phyloP scores from a whole-genome alignment of 106 monocot genomes.

The Agapanthus africanus region DNA sequence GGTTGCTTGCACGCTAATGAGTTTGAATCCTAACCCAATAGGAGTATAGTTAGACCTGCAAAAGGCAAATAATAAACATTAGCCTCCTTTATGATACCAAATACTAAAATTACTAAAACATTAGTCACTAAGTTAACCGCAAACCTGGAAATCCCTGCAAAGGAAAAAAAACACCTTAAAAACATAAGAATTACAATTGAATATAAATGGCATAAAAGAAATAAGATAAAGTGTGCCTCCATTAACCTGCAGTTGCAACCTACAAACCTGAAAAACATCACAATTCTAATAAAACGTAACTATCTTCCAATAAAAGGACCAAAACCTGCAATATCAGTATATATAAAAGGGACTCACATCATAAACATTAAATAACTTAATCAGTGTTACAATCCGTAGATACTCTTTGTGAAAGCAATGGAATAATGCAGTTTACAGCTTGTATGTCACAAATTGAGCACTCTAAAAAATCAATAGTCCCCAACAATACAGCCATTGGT shows the following conservation, averaged over 20 bases:
- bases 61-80: background rate
- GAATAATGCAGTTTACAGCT: background rate
- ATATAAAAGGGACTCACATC: background rate
- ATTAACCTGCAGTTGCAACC: background rate
- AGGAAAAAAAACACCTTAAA: background rate
- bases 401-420: background rate
- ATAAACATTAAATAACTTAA: background rate
- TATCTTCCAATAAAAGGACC: background rate
- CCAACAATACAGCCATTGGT: too few relatives aligned
- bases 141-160: constrained; percentile 2
- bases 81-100: background rate
- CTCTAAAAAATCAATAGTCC: background rate
- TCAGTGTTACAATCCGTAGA: background rate
- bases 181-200: background rate
- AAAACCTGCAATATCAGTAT: background rate
- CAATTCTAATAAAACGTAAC: background rate
- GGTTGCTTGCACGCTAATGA: background rate
- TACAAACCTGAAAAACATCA: background rate
- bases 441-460: background rate
- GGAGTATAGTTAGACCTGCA: background rate
- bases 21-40: background rate
- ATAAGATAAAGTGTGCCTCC: background rate
- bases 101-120: constrained; percentile 4
- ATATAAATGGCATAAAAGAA: background rate
- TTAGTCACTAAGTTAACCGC: background rate